phyloP scores from a whole-genome alignment of 208 protist species.

The Leishmania gerbilli region DNA sequence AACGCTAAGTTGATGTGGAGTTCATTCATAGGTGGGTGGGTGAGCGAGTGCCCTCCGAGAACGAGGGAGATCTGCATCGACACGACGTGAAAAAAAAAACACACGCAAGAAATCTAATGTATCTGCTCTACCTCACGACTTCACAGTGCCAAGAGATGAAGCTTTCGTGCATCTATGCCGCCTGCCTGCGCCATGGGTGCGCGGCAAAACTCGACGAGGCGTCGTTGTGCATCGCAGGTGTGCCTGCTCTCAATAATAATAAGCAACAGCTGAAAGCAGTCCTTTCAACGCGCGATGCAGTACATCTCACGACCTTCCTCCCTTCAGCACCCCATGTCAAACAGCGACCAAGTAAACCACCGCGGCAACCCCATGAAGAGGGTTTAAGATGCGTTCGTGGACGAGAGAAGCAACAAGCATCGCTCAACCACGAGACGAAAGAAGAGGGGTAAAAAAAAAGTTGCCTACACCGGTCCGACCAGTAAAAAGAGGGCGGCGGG shows the following conservation, averaged over 20 bases:
- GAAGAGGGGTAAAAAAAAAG: background rate
- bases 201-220: background rate
- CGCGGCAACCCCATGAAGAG: background rate
- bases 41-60: background rate
- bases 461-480: background rate
- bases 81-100: background rate
- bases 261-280: background rate
- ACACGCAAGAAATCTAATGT: background rate
- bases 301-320: background rate
- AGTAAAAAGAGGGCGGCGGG: background rate
- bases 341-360: background rate
- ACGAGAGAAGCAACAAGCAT: background rate
- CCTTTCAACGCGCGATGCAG: background rate
- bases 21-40: background rate
- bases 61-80: background rate
- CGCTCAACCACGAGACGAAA: background rate
- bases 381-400: background rate
- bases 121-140: background rate
- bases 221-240: background rate
- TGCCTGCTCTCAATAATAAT: background rate
- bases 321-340: background rate
- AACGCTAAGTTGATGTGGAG: background rate
- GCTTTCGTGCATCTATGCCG: background rate
- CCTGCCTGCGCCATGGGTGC: background rate
- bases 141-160: background rate